Base-by-base conservation (phyloP, 768 basidiomycete species). In the Trametes coccinea region DNA sequence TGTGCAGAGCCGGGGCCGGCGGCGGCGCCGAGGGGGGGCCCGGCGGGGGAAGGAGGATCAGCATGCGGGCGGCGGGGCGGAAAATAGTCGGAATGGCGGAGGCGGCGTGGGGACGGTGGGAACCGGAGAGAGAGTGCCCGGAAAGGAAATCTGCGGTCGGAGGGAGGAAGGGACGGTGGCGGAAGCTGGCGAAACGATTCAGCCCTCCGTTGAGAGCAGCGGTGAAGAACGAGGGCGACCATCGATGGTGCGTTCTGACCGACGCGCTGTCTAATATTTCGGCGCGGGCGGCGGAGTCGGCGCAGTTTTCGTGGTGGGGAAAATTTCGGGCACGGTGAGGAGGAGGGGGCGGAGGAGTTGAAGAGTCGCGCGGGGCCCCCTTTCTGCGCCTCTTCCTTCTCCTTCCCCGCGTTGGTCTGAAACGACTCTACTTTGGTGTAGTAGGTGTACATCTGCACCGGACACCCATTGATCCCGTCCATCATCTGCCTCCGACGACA, bases 101-200 rank as follows among this genome's bases (percentile, higher is more conserved):
- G 56, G 34, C 13, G 60, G 39, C 16, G 22, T 49, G 48, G 56
- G 57, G 41, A 34, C 48, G 53, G 55, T 55, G 59, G 56, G 55
- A 48, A 54, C 48, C 58, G 57, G 53, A 59, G 53, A 48, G 29
- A 10, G 40, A 47, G 14, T 13, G 39, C 46, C 7, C 51, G 53
- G 48, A 49, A 31, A 55, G 57, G 11, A 59, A 59, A 40, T n/a
- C 17, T 8, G 11, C 30, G 40, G 29, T 41, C 56, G 56, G 56
- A 37, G 56, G 50, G 56, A 43, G 44, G 13, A 33, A 22, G 31
- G 27, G 44, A 31, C 55, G 54, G 51, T 58, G 60, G 57, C 57
- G 60, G 52, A 40, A 52, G 53, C 53, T 57, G 57, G 64, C 60
- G 57, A 59, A 65, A 65, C 64, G 7, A 48, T 61, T 65, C 56